Evolutionary conservation across 78 protist genomes (phyloP).

Genomic region (Speleostelium caveatum): DNA sequence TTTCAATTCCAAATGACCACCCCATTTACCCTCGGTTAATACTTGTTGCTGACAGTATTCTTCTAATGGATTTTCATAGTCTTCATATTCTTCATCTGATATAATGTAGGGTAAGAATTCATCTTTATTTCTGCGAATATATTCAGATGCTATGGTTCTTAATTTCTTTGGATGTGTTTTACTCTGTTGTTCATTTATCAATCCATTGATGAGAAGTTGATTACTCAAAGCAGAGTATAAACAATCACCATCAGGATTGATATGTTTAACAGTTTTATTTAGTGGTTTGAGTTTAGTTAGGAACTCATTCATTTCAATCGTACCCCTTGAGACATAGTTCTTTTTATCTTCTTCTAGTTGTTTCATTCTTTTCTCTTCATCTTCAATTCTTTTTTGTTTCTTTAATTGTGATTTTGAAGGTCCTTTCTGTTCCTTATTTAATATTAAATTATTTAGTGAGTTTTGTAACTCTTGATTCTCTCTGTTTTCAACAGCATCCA

Average conservation of each 20-base stretch:
- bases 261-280: conserved; percentile 37
- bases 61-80: conserved; percentile 18
- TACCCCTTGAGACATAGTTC: conserved; percentile 53
- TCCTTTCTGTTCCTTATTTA: conserved; percentile 5
- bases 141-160: conserved; percentile 48
- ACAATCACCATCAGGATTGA: conserved; percentile 81
- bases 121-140: conserved; percentile 35
- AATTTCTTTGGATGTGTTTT: conserved; percentile 33
- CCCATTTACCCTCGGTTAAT: conserved; percentile 67
- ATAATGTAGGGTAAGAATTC: conserved; percentile 66
- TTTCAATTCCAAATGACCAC: conserved; percentile 76
- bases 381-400: conserved; percentile 22
- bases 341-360: conserved; percentile 70
- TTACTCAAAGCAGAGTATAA: conserved; percentile 64
- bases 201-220: conserved; percentile 42
- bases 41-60: conserved; percentile 72
- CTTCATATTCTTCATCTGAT: conserved; percentile 48
- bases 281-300: conserved; percentile 50
- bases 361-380: conserved; percentile 53
- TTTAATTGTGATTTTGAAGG: conserved; percentile 55
- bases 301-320: conserved; percentile 29
- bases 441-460: neutral
- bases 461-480: neutral
- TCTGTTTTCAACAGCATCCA: conserved; percentile 21
- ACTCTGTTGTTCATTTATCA: conserved; percentile 20